Base-by-base conservation (phyloP, 768 basidiomycete genomes). In the Butyriboletus loyo region DNA sequence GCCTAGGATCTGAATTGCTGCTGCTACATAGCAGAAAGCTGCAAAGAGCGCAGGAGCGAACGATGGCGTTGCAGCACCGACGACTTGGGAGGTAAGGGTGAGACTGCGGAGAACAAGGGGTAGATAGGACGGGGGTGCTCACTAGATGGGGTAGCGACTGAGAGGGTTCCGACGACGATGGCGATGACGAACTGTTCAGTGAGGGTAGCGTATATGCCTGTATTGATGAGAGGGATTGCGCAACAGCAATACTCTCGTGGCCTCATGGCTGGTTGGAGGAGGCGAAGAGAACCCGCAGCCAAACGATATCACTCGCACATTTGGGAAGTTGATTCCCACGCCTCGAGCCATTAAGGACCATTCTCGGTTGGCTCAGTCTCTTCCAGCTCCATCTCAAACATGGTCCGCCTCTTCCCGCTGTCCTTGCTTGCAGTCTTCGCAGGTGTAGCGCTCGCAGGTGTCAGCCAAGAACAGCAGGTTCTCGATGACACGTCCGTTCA, bases 221-320 rank as follows among this genome's bases (percentile, higher is more conserved):
- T 79, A 73, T 99, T 96, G 56, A 93, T 76, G 44, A 93, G 72
- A 9, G 95, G 95, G 53, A 98, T 87, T 39, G 94, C 94, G 63
- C 89, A 92, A 69, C 93, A 97, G 65, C 93, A 97, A 66, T 93
- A 95, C 44, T 92, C 86, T 73, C 90, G 82, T 46, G 85, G 72
- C 68, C 85, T 88, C 86, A 89, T 87, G 65, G 30, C 51, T 42
- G 27, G 45, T 25, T 27, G 25, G 28, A 35, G 40, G 45, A 19
- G 14, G 36, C n/a, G n/a, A n/a, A 41, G 25, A 13, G 36, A 43
- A 10, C 9, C 57, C 58, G 50, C 46, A 51, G 52, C 2, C 35
- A 24, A 21, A 43, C 7, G 1, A 17, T n/a, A 24, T 35, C 24
- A 34, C 10, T 25, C 13, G 25, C 25, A 13, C 14, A 38, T 57